These are phyloP conservation scores for Vaccinium corymbosum DNA, from an alignment of 148 eudicot species.

Conservation along the genomic window DNA sequence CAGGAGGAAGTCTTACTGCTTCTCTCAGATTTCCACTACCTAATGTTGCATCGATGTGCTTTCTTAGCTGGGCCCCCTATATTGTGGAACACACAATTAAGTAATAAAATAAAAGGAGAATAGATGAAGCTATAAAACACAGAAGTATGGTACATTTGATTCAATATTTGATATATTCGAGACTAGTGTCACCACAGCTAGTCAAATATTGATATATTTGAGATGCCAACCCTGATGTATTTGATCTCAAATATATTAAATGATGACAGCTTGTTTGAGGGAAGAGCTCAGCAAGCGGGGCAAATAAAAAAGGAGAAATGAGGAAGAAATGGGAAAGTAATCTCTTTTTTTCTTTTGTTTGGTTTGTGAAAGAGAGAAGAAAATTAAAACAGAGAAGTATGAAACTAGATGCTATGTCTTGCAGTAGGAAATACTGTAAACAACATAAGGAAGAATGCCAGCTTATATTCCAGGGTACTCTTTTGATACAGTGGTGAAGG, in stretches of 20 bases:
- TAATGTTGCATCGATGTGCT: conserved; percentile 92
- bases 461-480: neutral
- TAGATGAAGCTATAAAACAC: neutral
- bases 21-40: conserved; percentile 97
- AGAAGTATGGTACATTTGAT: too few relatives aligned
- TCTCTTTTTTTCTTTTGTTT: too few relatives aligned
- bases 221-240: too few relatives aligned
- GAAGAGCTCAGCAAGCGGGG: too few relatives aligned
- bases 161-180: too few relatives aligned
- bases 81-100: conserved; percentile 13
- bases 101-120: neutral
- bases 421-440: neutral
- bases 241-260: too few relatives aligned
- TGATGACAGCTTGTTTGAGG: too few relatives aligned
- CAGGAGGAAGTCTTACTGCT: conserved; percentile 98
- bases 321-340: too few relatives aligned
- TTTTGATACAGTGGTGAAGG: neutral
- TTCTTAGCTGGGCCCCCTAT: conserved; percentile 92
- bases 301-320: too few relatives aligned
- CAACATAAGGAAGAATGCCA: neutral
- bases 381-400: neutral
- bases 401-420: neutral
- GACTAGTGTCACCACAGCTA: too few relatives aligned
- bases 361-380: too few relatives aligned
- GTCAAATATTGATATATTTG: too few relatives aligned